Conservation (phyloP, 257 asterid species). For the Gynochthodes officinalis region DNA sequence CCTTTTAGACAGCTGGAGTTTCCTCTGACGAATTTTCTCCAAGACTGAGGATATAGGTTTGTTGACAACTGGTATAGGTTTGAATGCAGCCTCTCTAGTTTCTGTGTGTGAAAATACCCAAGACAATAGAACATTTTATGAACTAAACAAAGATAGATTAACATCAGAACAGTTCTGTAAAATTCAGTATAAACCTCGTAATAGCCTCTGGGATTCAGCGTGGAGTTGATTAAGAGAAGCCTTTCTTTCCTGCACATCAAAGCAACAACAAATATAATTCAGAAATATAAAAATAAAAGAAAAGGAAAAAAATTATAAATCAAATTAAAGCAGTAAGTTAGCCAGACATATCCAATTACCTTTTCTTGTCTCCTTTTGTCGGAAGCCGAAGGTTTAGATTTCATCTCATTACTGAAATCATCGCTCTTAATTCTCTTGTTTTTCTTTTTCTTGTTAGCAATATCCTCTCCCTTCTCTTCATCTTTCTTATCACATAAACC, state of each 20-base stretch:
- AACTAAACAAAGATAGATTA: not conserved
- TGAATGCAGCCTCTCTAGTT: slow-evolving; percentile 68
- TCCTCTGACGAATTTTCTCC: slow-evolving; percentile 87
- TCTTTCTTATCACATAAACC: slow-evolving; percentile 7
- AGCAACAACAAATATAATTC: slow-evolving; percentile 8
- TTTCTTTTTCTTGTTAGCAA: slow-evolving; percentile 31
- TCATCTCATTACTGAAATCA: slow-evolving; percentile 22
- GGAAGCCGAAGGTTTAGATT: slow-evolving; percentile 23
- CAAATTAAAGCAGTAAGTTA: not conserved
- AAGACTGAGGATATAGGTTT: slow-evolving; percentile 83
- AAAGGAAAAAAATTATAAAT: not conserved
- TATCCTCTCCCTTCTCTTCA: slow-evolving; percentile 15
- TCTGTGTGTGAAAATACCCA: slow-evolving; percentile 35
- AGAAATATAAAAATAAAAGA: not conserved
- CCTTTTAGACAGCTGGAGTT: slow-evolving; percentile 72
- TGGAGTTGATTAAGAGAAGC: slow-evolving; percentile 66
- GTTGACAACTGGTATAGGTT: slow-evolving; percentile 56
- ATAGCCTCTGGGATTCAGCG: slow-evolving; percentile 79
- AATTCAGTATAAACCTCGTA: slow-evolving; percentile 52
- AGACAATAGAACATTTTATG: not conserved
- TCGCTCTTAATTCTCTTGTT: slow-evolving; percentile 37
- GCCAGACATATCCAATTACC: slow-evolving; percentile 29
- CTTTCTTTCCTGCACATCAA: slow-evolving; percentile 57
- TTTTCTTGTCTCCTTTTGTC: slow-evolving; percentile 64
- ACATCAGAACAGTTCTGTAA: not conserved